Evolutionary conservation across 169 alveolate species (phyloP), one percentile per base, ranked within the genome.

Genomic region (Eimeria necatrix): DNA sequence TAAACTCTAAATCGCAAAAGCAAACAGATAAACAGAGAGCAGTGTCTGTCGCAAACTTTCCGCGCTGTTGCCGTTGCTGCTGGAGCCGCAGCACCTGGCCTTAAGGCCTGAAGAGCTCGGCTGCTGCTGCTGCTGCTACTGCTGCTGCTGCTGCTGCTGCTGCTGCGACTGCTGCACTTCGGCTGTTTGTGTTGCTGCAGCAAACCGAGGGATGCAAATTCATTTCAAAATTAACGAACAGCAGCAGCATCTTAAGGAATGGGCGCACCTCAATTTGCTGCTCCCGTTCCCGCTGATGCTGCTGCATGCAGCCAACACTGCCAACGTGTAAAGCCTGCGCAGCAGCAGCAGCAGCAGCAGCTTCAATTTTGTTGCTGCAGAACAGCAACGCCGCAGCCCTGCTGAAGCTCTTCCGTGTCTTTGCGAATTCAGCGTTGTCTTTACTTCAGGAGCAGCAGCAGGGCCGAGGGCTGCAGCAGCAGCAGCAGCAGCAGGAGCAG

Each of bases 41-140:
- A 0, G 49, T n/a, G 56, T 22, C 14, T 7, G 26, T 48, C 41
- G 26, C 48, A n/a, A n/a, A 6, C 7, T 49, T 18, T 78, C 22
- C 7, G 41, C 22, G 70, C 32, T 78, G 68, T 22, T 14, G 88
- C 14, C 4, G 51, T 68, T 51, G 70, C 68, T 51, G 49, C 68
- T 78, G 88, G 49, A 4, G 20, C 68, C 20, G 70, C 46, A 9
- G 70, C 7, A 10, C 56, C 85, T 5, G 22, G 56, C 56, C 56
- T 9, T 0, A 41, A 49, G 85, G 32, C 59, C 56, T 74, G 24
- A 41, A 0, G 12, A 10, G 68, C 68, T 56, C 2, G 12, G 68
- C 68, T 76, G 87, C 61, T 76, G 87, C 61, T 76, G 87, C 87
- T 76, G 87, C 61, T 76, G 88, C 48, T 78, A 68, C 61, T 80